Evolutionary conservation across 768 basidiomycete genomes (phyloP), one percentile per base, ranked within the genome.

Genomic region (Macrolepiota fuliginosa): DNA sequence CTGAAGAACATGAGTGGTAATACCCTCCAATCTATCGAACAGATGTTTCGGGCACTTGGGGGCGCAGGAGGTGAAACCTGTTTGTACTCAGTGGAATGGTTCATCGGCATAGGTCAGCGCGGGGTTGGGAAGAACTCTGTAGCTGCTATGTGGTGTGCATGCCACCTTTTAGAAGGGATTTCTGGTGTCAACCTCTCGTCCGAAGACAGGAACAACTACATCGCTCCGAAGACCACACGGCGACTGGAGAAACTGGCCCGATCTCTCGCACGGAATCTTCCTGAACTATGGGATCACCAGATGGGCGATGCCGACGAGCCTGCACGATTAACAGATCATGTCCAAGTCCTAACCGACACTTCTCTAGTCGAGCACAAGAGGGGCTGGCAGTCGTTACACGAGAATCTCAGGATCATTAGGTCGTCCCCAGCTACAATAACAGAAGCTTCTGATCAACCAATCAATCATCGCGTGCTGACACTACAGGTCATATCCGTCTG

Each of bases 61-160:
- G 68, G 69, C 17, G 89, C 88, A 11, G 85, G 82, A 2, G 89
- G 88, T 1, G 88, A 91, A 57, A 76, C 80, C 15, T 86, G 85
- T 54, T 75, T 95, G 27, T 91, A 86, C 63, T 79, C 94, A 7
- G 86, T 94, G 4, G 91, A 95, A 66, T 96, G 96, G 87, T 88
- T 96, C 64, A 72, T 85, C 12, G 81, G 80, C 50, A 77, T 86
- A 12, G 83, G 82, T 3, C 74, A 77, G 47, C 73, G 73, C 36
- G 79, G 83, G 24, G 75, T 72, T 17, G 79, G 77, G 10, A 71
- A 67, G 10, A 74, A 76, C 25, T 82, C 86, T 17, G 84, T 87
- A 1, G 81, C 90, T 0, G 94, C 94, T 2, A 76, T 96, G 24
- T 98, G 94, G 94, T 90, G 92, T 65, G 89, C 91, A 2, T 83